A percentile compares a stretch with the other conserved stretches of the same genome.
Conservation (phyloP, 371 early-diverging fungal species). For the Rhizopus microsporus region DNA sequence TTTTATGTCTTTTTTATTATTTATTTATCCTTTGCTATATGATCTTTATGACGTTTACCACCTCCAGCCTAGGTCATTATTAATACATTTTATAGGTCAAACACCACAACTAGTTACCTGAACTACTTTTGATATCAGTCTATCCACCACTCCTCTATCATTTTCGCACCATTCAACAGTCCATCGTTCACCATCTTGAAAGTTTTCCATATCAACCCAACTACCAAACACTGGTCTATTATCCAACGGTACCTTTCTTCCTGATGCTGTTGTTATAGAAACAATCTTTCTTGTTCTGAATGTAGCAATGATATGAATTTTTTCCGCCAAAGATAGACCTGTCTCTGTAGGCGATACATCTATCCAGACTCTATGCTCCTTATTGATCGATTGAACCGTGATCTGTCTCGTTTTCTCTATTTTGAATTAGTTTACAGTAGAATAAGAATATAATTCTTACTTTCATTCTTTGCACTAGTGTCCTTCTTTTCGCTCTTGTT, state of each 20-base stretch:
- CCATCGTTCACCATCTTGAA: constrained; percentile 50
- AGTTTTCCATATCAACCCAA: constrained; percentile 46
- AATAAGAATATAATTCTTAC: background rate
- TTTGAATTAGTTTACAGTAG: background rate
- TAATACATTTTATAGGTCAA: background rate
- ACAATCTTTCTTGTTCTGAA: constrained; percentile 49
- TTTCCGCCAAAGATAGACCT: constrained; percentile 44
- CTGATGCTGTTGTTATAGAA: constrained; percentile 41
- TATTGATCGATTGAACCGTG: constrained; percentile 51
- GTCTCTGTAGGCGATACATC: constrained; percentile 49
- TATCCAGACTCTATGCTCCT: constrained; percentile 52
- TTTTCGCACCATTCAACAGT: constrained; percentile 41
- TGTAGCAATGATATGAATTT: constrained; percentile 50
- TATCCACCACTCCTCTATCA: constrained; percentile 40
- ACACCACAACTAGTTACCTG: constrained; percentile 25
- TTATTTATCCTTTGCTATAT: constrained; percentile 7
- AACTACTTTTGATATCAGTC: constrained; percentile 35
- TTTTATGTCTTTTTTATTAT: no score
- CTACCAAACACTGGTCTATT: constrained; percentile 38
- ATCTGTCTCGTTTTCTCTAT: constrained; percentile 42
- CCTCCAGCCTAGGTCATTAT: constrained; percentile 5
- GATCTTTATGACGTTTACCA: constrained; percentile 14
- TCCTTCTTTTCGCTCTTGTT: constrained; percentile 10
- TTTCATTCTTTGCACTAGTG: background rate
- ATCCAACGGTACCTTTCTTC: constrained; percentile 41